Conservation (phyloP, 805 yeast species). For the Zygotorulaspora florentina region DNA sequence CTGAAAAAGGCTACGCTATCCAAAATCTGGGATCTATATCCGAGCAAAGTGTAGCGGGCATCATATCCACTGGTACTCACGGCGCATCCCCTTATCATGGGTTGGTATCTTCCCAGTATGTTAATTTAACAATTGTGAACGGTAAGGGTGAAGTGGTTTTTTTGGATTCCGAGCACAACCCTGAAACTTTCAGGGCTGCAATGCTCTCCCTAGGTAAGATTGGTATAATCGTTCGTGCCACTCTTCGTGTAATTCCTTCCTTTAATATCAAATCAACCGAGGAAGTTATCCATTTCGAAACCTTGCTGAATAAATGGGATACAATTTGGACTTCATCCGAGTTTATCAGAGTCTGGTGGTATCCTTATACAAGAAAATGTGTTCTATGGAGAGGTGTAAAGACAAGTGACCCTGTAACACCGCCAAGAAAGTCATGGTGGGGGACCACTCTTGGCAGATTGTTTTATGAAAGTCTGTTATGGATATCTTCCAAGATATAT, state of each 20-base stretch:
- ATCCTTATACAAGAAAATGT: slow-evolving; percentile 83
- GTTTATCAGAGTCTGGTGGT: slow-evolving; percentile 95
- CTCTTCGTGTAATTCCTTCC: slow-evolving; percentile 77
- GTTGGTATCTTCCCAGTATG: slow-evolving; percentile 80
- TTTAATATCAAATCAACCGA: slow-evolving; percentile 77
- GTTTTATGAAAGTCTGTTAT: slow-evolving; percentile 73
- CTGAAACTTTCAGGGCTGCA: slow-evolving; percentile 74
- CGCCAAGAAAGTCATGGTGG: slow-evolving; percentile 76
- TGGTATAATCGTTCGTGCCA: slow-evolving; percentile 83
- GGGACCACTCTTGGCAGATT: slow-evolving; percentile 75
- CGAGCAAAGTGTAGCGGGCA: slow-evolving; percentile 93
- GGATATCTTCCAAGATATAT: slow-evolving; percentile 67
- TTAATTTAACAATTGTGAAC: slow-evolving; percentile 67
- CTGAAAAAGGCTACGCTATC: slow-evolving; percentile 63
- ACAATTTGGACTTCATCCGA: slow-evolving; percentile 84
- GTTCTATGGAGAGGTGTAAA: slow-evolving; percentile 87
- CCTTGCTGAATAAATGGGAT: slow-evolving; percentile 69
- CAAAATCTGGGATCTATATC: slow-evolving; percentile 92
- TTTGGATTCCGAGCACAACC: slow-evolving; percentile 48
- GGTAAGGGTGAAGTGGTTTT: slow-evolving; percentile 67
- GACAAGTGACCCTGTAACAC: slow-evolving; percentile 57
- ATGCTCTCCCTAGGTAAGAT: slow-evolving; percentile 83
- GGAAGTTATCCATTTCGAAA: slow-evolving; percentile 75
- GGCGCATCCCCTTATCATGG: slow-evolving; percentile 95
- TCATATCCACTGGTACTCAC: slow-evolving; percentile 94